These are phyloP conservation scores for Garcia nutans DNA, from an alignment of 345 rosid species.

Conservation along the genomic window DNA sequence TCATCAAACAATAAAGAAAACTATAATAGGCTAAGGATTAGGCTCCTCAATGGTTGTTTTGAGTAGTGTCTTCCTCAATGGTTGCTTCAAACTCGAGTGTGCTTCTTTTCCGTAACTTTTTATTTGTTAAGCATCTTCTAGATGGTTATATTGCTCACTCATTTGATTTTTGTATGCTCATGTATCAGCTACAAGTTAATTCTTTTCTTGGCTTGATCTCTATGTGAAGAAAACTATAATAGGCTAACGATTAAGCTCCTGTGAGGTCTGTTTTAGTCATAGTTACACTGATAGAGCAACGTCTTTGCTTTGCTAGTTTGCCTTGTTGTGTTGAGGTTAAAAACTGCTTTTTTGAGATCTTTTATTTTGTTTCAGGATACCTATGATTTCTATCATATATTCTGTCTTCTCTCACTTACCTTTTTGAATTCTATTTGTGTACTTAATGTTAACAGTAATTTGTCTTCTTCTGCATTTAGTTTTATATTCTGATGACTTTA, in stretches of 20 bases:
- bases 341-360: too few relatives aligned
- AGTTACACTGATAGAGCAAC: conserved; percentile 43
- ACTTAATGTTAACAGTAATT: too few relatives aligned
- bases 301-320: too few relatives aligned
- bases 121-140: not conserved
- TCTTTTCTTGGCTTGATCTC: conserved; percentile 5
- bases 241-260: conserved; percentile 33
- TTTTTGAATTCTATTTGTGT: too few relatives aligned
- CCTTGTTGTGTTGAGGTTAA: too few relatives aligned
- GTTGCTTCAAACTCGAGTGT: not conserved
- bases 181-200: not conserved
- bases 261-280: conserved; percentile 43
- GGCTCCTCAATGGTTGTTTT: too few relatives aligned
- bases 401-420: too few relatives aligned
- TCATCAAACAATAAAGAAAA: not conserved
- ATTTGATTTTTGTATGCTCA: not conserved
- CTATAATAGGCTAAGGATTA: too few relatives aligned
- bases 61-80: not conserved
- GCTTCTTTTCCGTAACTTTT: not conserved
- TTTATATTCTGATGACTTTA: not conserved
- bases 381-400: too few relatives aligned
- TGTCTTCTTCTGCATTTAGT: too few relatives aligned
- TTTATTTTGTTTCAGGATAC: too few relatives aligned
- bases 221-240: conserved; percentile 32
- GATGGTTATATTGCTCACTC: too few relatives aligned